These are phyloP conservation scores for Fusarium setosum DNA, from an alignment of 2,329 filamentous ascomycete species.

Conservation along the genomic window DNA sequence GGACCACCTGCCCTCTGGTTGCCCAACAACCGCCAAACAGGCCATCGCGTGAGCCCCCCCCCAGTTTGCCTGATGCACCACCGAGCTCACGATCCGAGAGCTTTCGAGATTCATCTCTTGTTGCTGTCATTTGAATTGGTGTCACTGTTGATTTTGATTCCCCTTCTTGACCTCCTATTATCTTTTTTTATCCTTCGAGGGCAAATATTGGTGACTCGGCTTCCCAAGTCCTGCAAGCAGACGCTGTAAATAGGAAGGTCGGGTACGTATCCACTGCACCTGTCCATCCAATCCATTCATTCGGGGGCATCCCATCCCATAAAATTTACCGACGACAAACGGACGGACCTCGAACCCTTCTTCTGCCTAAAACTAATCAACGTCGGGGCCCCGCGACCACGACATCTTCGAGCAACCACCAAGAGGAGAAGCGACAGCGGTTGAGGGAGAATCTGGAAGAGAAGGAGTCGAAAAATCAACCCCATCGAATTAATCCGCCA, in stretches of 20 bases:
- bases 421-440: slow-evolving; percentile 7
- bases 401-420: slow-evolving; percentile 16
- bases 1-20: slow-evolving; percentile 12
- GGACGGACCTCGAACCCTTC: slow-evolving; percentile 34
- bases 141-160: neutral
- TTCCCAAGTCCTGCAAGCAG: slow-evolving; percentile 19
- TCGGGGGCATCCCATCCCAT: slow-evolving; percentile 3
- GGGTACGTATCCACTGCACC: slow-evolving; percentile 38
- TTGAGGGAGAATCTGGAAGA: neutral
- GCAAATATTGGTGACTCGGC: neutral
- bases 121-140: slow-evolving; percentile 1
- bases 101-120: slow-evolving; percentile 2
- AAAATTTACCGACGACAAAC: slow-evolving; percentile 41
- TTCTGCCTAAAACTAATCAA: slow-evolving; percentile 42
- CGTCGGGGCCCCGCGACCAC: slow-evolving; percentile 35
- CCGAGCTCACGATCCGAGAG: slow-evolving; percentile 11
- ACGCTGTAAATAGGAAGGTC: slow-evolving; percentile 38
- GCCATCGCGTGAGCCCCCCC: slow-evolving; percentile 5
- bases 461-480: slow-evolving; percentile 13
- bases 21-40: slow-evolving; percentile 34
- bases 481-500: slow-evolving; percentile 15
- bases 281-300: slow-evolving; percentile 35
- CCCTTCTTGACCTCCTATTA: neutral
- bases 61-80: slow-evolving; percentile 15
- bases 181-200: neutral